Conservation (phyloP, 2,329 filamentous ascomycete species). For the Penicillium glabrum region DNA sequence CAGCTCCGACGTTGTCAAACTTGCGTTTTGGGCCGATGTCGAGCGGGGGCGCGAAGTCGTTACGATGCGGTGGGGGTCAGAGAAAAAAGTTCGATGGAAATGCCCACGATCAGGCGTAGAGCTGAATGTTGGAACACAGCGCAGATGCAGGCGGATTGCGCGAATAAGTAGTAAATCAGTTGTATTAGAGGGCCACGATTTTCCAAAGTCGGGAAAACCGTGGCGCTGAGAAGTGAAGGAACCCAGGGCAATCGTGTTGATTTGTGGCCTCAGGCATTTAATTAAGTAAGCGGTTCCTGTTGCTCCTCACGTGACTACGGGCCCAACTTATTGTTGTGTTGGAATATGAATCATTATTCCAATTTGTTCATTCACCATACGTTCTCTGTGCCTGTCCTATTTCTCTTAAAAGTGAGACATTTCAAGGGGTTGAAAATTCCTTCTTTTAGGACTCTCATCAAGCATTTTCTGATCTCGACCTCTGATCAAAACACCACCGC, state of each 20-base stretch:
- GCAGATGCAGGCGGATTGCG: background rate
- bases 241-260: constrained; percentile 3
- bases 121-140: background rate
- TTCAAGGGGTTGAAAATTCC: background rate
- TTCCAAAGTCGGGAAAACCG: background rate
- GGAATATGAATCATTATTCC: background rate
- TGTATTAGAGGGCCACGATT: background rate
- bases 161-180: background rate
- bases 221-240: background rate
- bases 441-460: background rate
- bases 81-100: constrained; percentile 13
- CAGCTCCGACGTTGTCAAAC: constrained; percentile 3
- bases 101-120: background rate
- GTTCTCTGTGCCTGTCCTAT: background rate
- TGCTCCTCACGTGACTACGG: background rate
- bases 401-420: background rate
- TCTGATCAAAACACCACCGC: background rate
- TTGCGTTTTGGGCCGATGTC: constrained; percentile 7
- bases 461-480: background rate
- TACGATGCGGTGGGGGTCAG: constrained; percentile 18
- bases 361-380: background rate
- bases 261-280: constrained; percentile 10
- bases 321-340: background rate
- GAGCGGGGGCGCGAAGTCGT: constrained; percentile 17
- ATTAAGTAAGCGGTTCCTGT: constrained; percentile 9